Evolutionary conservation across 257 asterid species (phyloP).

Genomic region (Forsythia viridissima): DNA sequence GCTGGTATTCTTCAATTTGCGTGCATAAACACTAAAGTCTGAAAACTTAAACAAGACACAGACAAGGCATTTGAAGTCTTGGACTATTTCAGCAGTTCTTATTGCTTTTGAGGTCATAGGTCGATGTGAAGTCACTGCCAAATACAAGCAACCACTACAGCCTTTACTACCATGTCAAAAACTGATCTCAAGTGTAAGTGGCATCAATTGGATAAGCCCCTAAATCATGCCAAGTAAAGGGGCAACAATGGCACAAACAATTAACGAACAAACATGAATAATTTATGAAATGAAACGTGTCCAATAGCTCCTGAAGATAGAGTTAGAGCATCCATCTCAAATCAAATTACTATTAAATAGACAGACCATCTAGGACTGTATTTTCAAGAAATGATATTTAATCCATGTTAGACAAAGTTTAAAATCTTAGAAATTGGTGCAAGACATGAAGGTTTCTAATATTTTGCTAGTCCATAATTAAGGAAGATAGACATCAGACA

Average conservation of each 20-base stretch:
- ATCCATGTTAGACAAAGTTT: not conserved
- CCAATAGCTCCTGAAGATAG: constrained; percentile 1
- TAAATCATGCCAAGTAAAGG: too few relatives aligned
- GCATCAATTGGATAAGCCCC: not conserved
- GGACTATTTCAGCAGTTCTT: not conserved
- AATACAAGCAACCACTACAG: not conserved
- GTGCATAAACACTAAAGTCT: not conserved
- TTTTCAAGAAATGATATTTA: not conserved
- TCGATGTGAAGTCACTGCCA: not conserved
- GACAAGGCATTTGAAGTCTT: not conserved
- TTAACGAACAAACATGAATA: not conserved
- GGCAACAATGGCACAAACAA: not conserved
- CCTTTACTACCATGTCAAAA: not conserved
- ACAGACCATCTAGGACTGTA: not conserved
- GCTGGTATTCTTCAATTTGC: not conserved
- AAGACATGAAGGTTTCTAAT: not conserved
- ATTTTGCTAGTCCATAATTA: not conserved
- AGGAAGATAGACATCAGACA: not conserved
- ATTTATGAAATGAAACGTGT: not conserved
- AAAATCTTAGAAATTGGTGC: not conserved
- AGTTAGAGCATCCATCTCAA: not conserved
- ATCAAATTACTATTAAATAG: not conserved
- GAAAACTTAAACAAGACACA: not conserved
- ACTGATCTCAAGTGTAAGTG: not conserved
- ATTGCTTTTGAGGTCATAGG: not conserved